Base-by-base conservation (phyloP, 2,329 filamentous ascomycete species). In the Aspergillus ustus region DNA sequence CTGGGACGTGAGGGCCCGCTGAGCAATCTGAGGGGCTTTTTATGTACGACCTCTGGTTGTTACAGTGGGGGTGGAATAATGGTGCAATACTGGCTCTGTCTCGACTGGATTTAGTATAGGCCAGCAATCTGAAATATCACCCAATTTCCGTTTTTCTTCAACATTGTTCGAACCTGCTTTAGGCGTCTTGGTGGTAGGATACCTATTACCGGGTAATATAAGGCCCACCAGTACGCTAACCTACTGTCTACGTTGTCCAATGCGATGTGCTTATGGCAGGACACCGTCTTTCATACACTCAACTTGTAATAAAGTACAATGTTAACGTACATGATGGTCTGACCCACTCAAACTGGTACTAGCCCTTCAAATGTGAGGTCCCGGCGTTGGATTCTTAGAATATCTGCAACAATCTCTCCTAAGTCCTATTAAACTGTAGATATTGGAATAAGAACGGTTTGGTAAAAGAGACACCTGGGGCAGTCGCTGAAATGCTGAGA, bases 51-150 rank as follows among this genome's bases (percentile, higher is more conserved):
- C 56, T 70, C 57, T 65, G 64, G 67, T 66, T 72, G 68, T 66
- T 61, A 58, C 63, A 66, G 66, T 68, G 61, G 67, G 60, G 57
- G 69, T 62, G 65, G 57, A 57, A 61, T 63, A 46, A 66, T 63
- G 66, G 64, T 67, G 61, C 61, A 63, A 66, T 70, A 63, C 69
- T 68, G 69, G 68, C 67, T 66, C 63, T 67, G 66, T 69, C 65
- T 67, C 64, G 64, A 65, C 66, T 69, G 70, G 68, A 69, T 66
- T 65, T 72, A 70, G 68, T 68, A 63, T 69, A 68, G 66, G 70
- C 68, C 67, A 69, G 69, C 63, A 69, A 69, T 70, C 68, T 71
- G 61, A 69, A 71, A 73, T 70, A 69, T 68, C 70, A 73, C 68
- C 64, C 68, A 65, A 66, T 68, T 67, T 57, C 51, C 45, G 17